Evolutionary conservation across 2,329 filamentous ascomycete genomes (phyloP).

Genomic region (Hymenotorrendiella dingleyae): DNA sequence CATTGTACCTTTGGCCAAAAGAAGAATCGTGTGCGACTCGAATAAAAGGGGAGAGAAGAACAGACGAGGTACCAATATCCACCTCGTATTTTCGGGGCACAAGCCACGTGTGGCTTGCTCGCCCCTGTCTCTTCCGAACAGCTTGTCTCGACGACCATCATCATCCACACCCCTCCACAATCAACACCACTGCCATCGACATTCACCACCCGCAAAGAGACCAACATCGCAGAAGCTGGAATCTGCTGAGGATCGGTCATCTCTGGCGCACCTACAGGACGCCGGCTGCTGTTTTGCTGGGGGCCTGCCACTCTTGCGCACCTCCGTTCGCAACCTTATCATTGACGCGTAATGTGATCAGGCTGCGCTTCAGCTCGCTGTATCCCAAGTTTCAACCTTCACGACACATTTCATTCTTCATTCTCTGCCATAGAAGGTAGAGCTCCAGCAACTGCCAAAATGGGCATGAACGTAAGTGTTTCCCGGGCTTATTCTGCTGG

Average conservation of each 20-base stretch:
- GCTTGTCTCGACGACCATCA: neutral
- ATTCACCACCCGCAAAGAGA: neutral
- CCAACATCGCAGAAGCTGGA: neutral
- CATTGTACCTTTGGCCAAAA: too few species aligned
- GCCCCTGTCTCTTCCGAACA: neutral
- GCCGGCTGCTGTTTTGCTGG: neutral
- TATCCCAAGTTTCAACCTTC: neutral
- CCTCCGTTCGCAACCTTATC: neutral
- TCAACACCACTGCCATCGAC: neutral
- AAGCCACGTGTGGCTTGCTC: neutral
- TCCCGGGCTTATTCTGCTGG: neutral
- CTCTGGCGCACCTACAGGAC: neutral
- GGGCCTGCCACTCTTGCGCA: too few species aligned
- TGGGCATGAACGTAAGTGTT: constrained; percentile 24
- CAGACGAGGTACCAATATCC: too few species aligned
- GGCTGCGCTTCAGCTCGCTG: constrained; percentile 1
- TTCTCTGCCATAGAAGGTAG: neutral
- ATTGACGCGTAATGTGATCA: constrained; percentile 6
- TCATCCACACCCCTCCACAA: neutral
- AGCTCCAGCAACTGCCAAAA: constrained; percentile 6
- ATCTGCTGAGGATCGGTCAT: neutral
- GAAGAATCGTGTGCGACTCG: too few species aligned
- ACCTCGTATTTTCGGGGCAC: too few species aligned
- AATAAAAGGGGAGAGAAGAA: too few species aligned
- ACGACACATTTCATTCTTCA: neutral